A percentile compares a stretch with the other conserved stretches of the same genome.
phyloP scores from a whole-genome alignment of 768 basidiomycete genomes.

The Rhodotorula graminis region DNA sequence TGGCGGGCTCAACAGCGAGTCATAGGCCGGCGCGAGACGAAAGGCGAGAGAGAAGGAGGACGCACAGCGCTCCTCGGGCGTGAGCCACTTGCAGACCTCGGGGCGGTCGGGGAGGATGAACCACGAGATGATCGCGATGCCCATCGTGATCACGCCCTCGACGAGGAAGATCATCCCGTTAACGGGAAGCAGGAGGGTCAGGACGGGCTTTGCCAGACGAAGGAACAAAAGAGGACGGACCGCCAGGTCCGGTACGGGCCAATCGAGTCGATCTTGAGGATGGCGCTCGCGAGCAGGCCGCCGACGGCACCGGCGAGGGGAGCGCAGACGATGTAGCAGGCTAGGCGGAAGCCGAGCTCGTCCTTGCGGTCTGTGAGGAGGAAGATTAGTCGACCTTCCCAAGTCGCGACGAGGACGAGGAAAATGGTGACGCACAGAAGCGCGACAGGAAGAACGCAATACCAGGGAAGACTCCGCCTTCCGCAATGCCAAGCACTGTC shows the following conservation, averaged over 20 bases:
- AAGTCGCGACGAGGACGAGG: rapidly evolving
- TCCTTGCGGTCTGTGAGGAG: slow-evolving; percentile 28
- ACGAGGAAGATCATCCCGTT: slow-evolving; percentile 23
- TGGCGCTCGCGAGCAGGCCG: slow-evolving; percentile 41
- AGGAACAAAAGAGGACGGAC: not conserved
- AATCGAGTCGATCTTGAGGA: slow-evolving; percentile 18
- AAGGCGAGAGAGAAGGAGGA: not conserved
- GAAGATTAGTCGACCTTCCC: not conserved
- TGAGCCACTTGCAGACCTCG: slow-evolving; percentile 34
- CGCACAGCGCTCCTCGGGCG: slow-evolving; percentile 31
- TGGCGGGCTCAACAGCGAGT: no score
- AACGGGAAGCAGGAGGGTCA: not conserved
- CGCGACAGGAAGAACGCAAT: slow-evolving; percentile 24
- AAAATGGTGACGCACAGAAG: not conserved
- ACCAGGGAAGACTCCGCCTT: slow-evolving; percentile 27
- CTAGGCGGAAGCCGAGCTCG: slow-evolving; percentile 40
- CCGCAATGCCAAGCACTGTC: slow-evolving; percentile 21
- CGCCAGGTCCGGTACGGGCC: slow-evolving; percentile 6
- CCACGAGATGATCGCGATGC: slow-evolving; percentile 22
- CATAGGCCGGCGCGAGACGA: no score
- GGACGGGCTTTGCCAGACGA: no score
- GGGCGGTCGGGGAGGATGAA: slow-evolving; percentile 34
- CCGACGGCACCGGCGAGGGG: slow-evolving; percentile 41
- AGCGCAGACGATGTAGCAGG: slow-evolving; percentile 40
- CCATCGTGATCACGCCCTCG: slow-evolving; percentile 37